Base-by-base conservation (phyloP, 2,329 filamentous ascomycete species). In the Fusarium setosum region DNA sequence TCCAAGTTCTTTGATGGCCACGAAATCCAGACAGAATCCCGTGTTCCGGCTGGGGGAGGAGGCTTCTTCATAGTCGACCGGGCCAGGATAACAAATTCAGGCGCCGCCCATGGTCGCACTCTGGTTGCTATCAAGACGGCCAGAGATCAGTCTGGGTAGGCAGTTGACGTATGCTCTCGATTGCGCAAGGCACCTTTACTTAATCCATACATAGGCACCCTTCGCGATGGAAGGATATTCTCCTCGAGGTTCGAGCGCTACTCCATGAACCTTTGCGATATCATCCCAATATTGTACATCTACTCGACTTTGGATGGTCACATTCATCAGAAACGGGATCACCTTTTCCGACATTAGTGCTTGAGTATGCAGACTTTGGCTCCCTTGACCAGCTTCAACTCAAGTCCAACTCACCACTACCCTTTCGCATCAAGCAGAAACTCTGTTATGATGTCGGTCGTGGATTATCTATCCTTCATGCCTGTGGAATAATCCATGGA, bases 1-100 rank as follows among this genome's bases (percentile, higher is more conserved):
- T 45, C 50, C 12, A 54, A 54, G 23, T 54, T 54, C 9, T 54
- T 54, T 9, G 50, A 54, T 29, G 50, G 50, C 1, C 50, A 54
- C 23, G 21, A 54, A 17, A 35, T 54, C 13, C 20, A 37, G 31
- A 54, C 50, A 20, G 9, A 21, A 6, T 26, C 31, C 2, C 50
- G 50, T 3, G 24, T 35, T 32, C 50, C 50, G 2, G 50, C 38
- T 5, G 50, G 50, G 21, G 50, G 50, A 17, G 50, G 50, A 7
- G 50, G 50, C 8, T 54, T 54, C 17, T 54, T 54, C 21, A 45
- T 34, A 15, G 50, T 54, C 13, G 50, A 54, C 17, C 21, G 50
- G 20, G 50, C 50, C n/a, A 54, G 29, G 4, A 24, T 54, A 20
- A 26, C 17, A 21, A 54, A 45, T 9, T 15, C 24, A 18, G 29